Base-by-base conservation (phyloP, 148 eudicot genomes). In the Dianthus caryophyllus region DNA sequence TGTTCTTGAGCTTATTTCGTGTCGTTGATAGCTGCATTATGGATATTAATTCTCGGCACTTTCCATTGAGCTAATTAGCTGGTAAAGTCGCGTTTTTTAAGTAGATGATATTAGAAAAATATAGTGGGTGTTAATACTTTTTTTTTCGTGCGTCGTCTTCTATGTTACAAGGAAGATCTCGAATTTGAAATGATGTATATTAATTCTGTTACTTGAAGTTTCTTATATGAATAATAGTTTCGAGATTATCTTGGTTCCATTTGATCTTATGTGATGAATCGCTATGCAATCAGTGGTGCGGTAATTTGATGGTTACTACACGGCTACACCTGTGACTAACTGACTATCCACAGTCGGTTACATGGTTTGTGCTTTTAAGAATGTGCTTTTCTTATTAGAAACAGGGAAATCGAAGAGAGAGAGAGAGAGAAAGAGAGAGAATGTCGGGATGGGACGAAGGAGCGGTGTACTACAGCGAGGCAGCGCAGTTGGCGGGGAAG, bases 401-500 rank as follows among this genome's bases (percentile, higher is more conserved):
- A 49, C n/a, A 13, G 10, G 44, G 10, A 41, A 33, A 33, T 3
- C 3, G 38, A 33, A 33, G 38, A 33, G 38, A 33, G 38, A 33
- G n/a, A 61, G n/a, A 56, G 9, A 48, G 38, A 29, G 26, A 51
- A 21, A 21, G 10, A 50, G 39, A 2, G 13, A 55, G 49, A 64
- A 94, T 90, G 99, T 94, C 99, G 2, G 99, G 99, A 0, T 90
- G 99, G 99, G 99, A 94, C 65, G 99, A 94, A 76, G 99, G 99
- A 27, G 96, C 83, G 3, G 80, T 94, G 2, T 88, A 73, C 83
- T 90, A 94, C 88, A 94, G 99, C 82, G 99, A 94, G 59, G 96
- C 90, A 46, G 97, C 97, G 17, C 97, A 90, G 78, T 94, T 84
- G 48, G 93, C 98, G 24, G 82, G 83, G 11, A 76, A 66, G 10